These are phyloP conservation scores for Neurospora sp. DNA, from an alignment of 495 filamentous ascomycete genomes.

Conservation along the genomic window DNA sequence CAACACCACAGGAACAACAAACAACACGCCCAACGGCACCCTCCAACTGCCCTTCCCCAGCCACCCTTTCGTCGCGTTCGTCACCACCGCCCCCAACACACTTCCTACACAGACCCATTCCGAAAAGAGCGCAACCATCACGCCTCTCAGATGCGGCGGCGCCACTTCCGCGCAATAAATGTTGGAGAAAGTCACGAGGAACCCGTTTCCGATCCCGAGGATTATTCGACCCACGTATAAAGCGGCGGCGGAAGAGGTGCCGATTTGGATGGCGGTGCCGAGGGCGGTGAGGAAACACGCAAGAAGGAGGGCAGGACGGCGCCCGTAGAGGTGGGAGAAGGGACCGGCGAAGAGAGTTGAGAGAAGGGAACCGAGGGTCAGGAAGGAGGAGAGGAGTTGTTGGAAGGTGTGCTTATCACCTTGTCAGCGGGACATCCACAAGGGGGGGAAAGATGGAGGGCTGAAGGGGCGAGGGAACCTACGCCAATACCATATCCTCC, in stretches of 20 bases:
- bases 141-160: conserved; percentile 26
- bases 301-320: conserved; percentile 37
- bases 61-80: conserved; percentile 20
- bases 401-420: conserved; percentile 29
- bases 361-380: conserved; percentile 48
- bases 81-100: conserved; percentile 34
- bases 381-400: conserved; percentile 43
- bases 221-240: conserved; percentile 41
- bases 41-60: conserved; percentile 37
- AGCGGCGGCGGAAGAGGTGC: conserved; percentile 28
- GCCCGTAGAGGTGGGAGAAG: conserved; percentile 39
- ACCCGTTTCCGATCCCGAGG: conserved; percentile 42
- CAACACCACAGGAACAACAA: conserved; percentile 42
- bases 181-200: conserved; percentile 44
- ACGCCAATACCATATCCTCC: conserved; percentile 15
- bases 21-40: conserved; percentile 45
- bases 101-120: conserved; percentile 41
- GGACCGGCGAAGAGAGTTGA: conserved; percentile 42
- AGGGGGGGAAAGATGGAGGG: conserved; percentile 10
- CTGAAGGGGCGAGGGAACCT: neutral
- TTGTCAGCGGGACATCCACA: neutral
- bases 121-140: conserved; percentile 28
- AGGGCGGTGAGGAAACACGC: conserved; percentile 35
- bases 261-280: conserved; percentile 39
- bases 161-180: conserved; percentile 34